phyloP scores from a whole-genome alignment of 305 asterid genomes.

The Fraxinus latifolia region DNA sequence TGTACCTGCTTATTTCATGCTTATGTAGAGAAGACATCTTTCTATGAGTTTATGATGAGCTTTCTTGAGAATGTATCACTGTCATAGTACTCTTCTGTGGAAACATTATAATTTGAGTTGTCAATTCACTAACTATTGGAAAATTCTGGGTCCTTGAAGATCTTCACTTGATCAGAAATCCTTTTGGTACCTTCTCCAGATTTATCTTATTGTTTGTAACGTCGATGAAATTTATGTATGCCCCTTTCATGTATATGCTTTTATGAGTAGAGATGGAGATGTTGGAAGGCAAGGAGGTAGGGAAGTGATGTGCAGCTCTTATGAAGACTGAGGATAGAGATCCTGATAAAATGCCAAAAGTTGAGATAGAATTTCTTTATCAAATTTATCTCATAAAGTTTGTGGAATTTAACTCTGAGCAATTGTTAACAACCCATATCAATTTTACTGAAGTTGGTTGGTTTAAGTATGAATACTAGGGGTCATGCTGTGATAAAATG shows the following conservation, averaged over 20 bases:
- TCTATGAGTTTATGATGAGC: neutral
- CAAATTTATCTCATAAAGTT: neutral
- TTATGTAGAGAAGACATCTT: neutral
- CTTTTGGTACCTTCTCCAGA: neutral
- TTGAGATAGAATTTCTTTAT: neutral
- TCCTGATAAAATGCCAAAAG: neutral
- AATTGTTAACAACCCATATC: neutral
- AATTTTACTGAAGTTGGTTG: neutral
- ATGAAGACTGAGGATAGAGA: neutral
- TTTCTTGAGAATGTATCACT: neutral
- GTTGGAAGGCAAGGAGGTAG: neutral
- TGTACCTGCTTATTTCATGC: neutral
- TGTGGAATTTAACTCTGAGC: neutral
- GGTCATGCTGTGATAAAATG: neutral
- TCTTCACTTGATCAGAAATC: neutral
- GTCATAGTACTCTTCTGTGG: neutral
- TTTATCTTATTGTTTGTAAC: neutral
- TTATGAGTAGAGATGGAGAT: neutral
- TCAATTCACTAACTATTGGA: neutral
- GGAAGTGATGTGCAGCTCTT: neutral
- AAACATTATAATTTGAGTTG: neutral
- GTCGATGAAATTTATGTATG: neutral
- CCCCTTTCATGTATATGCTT: neutral
- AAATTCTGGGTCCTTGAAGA: neutral
- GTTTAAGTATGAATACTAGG: neutral